Base-by-base conservation (phyloP, 441 rosid species). In the Monsonia emarginata region DNA sequence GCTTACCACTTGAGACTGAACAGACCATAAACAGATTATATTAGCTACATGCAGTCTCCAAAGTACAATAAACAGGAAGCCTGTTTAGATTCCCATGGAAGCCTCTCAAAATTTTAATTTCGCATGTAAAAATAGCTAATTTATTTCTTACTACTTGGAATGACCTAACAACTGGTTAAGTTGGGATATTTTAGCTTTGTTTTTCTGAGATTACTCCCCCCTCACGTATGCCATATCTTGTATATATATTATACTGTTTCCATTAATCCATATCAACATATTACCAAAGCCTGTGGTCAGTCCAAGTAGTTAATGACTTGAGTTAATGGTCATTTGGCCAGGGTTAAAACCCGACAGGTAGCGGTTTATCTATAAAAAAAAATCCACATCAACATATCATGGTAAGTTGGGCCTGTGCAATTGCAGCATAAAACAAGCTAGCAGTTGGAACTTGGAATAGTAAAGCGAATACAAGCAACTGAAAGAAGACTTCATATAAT, bases 1-100 rank as follows among this genome's bases (percentile, higher is more conserved):
- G 61, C 65, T 75, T 46, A 64, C 26, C 24, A 66, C 83, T 31
- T 68, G 73, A 61, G 76, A 72, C 81, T 82, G 80, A 56, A 72
- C 27, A 40, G 14, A 22, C 13, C 44, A 32, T 56, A 69, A 60
- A 19, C 54, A 64, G 11, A 44, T 44, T 44, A 44, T 21, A 14
- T 44, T 44, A 44, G 18, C 52, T 44, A 44, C 52, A 14, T 10
- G 46, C 14, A 3, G 19, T 4, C 5, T 44, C 52, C 52, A 19
- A 44, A 44, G 5, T 44, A 14, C 50, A 42, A 42, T 1, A 42
- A 18, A 3, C 14, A 42, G 18, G 50, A 42, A 5, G 32, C 32
- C 1, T 1, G 32, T 30, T 5, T 30, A 1, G 32, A 30, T 1
- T 30, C 32, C 32, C 32, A 5, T 1, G 5, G 5, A 30, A 30